Evolutionary conservation across 2,329 filamentous ascomycete genomes (phyloP).

Genomic region (Tolypocladium pustulatum): DNA sequence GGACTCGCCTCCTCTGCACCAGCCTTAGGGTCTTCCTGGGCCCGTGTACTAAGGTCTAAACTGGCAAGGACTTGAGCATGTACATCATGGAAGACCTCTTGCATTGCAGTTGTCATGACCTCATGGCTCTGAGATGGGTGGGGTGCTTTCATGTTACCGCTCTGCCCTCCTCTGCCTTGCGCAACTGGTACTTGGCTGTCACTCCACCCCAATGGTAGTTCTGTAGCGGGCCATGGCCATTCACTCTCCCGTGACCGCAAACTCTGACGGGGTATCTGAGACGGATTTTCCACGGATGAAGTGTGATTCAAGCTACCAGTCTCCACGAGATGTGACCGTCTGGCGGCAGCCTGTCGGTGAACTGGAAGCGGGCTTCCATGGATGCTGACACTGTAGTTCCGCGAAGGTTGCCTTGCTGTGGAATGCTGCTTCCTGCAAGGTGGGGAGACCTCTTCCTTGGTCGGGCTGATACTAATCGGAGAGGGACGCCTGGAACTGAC

Average conservation of each 20-base stretch:
- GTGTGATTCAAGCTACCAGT: neutral
- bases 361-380: constrained; percentile 3
- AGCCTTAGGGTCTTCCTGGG: neutral
- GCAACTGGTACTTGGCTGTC: neutral
- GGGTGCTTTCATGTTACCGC: neutral
- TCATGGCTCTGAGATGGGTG: neutral
- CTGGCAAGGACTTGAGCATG: constrained; percentile 1
- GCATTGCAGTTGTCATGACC: neutral
- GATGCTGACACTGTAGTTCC: constrained; percentile 2
- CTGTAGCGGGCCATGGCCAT: neutral
- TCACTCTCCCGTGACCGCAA: neutral
- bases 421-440: neutral
- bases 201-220: neutral
- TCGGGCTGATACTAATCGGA: neutral
- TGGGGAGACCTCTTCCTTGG: neutral
- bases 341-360: neutral
- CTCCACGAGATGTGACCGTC: neutral
- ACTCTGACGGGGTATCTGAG: neutral
- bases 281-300: neutral
- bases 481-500: neutral
- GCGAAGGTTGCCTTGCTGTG: neutral
- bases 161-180: neutral
- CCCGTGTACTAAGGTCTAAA: neutral
- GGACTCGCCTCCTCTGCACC: neutral
- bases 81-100: neutral